Conservation (phyloP, 2,329 filamentous ascomycete genomes). For the Magnaporthales sp. region DNA sequence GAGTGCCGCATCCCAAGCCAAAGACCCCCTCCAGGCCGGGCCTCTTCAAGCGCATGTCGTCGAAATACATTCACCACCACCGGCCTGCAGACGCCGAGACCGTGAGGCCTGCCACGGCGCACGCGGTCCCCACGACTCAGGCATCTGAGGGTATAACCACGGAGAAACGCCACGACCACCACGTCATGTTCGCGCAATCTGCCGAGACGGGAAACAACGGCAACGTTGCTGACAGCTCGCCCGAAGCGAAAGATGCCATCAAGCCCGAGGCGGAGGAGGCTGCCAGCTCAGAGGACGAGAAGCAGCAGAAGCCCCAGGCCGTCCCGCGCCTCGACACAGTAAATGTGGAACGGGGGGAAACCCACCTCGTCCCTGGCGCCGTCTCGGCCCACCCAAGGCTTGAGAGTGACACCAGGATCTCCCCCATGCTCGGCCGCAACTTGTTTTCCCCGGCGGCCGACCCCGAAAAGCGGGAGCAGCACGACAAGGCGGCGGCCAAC, state of each 20-base stretch:
- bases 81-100: too few species aligned
- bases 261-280: background rate
- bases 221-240: background rate
- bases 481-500: background rate
- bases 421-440: background rate
- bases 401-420: background rate
- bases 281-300: slow-evolving; percentile 1
- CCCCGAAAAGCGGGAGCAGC: background rate
- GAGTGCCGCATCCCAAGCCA: slow-evolving; percentile 43
- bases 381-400: slow-evolving; percentile 1
- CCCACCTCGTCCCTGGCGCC: background rate
- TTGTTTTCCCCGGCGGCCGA: background rate
- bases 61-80: background rate
- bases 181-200: background rate
- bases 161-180: background rate
- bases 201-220: background rate
- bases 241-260: background rate
- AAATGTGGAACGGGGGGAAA: background rate
- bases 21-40: slow-evolving; percentile 8
- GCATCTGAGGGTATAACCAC: background rate
- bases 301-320: slow-evolving; percentile 1
- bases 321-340: background rate
- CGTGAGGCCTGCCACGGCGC: background rate
- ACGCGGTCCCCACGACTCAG: background rate
- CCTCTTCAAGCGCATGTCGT: background rate